Percentiles rank a stretch among this genome's conserved stretches.
Conservation (phyloP, 2,329 filamentous ascomycete genomes). For the Cercospora berteroae region DNA sequence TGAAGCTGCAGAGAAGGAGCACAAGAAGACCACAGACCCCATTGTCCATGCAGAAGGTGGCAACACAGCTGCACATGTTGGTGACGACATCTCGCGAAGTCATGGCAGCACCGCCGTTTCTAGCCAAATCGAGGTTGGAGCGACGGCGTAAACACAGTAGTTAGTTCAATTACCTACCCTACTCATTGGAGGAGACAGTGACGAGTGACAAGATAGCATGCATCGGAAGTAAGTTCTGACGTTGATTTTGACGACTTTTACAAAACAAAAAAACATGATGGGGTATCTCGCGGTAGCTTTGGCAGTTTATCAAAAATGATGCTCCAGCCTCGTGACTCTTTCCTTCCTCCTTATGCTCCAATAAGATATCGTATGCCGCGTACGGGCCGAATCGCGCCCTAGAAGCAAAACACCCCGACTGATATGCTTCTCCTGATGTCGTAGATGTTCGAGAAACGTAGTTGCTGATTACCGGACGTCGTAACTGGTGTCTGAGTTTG, state of each 20-base stretch:
- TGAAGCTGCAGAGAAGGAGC: not conserved
- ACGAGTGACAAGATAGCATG: not conserved
- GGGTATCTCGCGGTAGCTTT: constrained; percentile 1
- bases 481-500: not conserved
- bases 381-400: not conserved
- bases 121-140: not conserved
- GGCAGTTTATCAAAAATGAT: not conserved
- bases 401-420: not conserved
- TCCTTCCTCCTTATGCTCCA: not conserved
- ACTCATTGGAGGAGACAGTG: not conserved
- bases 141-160: not conserved
- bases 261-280: constrained; percentile 3
- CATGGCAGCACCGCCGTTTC: not conserved
- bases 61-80: not conserved
- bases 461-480: not conserved
- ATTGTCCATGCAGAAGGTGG: not conserved
- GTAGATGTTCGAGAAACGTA: not conserved
- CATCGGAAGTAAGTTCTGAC: not conserved
- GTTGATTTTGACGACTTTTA: not conserved
- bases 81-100: not conserved
- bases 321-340: not conserved
- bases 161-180: not conserved
- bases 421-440: not conserved
- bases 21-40: not conserved
- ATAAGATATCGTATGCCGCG: not conserved